Evolutionary conservation across 176 grass and related monocot genomes (phyloP).

Genomic region (Cenchrus fungigraminus): DNA sequence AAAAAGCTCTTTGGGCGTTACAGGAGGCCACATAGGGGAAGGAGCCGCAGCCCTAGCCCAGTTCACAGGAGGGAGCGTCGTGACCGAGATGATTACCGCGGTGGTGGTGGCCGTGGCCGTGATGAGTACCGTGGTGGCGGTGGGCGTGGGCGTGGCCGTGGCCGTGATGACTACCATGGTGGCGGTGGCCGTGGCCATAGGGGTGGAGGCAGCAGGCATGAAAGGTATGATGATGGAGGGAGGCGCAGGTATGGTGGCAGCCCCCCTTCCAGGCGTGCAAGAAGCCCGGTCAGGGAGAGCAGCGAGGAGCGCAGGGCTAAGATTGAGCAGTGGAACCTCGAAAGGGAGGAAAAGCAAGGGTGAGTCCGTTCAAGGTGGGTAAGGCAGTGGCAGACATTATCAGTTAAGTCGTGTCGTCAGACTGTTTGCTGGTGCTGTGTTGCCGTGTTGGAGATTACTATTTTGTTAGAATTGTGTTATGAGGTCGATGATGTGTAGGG

Average conservation of each 20-base stretch:
- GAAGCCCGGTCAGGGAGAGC: slow-evolving; percentile 55
- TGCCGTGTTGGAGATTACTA: neutral
- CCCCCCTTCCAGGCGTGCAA: slow-evolving; percentile 47
- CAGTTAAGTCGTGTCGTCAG: slow-evolving; percentile 10
- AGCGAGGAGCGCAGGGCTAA: slow-evolving; percentile 70
- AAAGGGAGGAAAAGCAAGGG: slow-evolving; percentile 55
- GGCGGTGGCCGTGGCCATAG: slow-evolving; percentile 18
- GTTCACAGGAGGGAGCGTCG: slow-evolving; percentile 38
- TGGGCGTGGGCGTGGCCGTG: neutral
- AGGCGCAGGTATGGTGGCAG: slow-evolving; percentile 54
- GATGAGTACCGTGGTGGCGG: slow-evolving; percentile 40
- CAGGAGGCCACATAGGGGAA: slow-evolving; percentile 39
- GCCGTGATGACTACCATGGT: slow-evolving; percentile 32
- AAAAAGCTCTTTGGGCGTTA: slow-evolving; percentile 47
- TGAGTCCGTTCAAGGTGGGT: neutral
- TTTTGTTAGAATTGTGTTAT: neutral
- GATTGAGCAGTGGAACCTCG: slow-evolving; percentile 72
- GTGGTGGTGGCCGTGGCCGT: slow-evolving; percentile 6
- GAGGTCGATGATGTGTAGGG: slow-evolving; percentile 7
- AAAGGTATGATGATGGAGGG: slow-evolving; percentile 53
- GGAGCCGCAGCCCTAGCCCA: slow-evolving; percentile 52
- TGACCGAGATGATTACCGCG: slow-evolving; percentile 43
- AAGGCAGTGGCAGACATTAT: neutral
- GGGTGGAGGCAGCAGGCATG: slow-evolving; percentile 56
- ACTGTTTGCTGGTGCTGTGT: neutral